phyloP scores from a whole-genome alignment of 345 rosid genomes.

The Lumnitzera littorea region DNA sequence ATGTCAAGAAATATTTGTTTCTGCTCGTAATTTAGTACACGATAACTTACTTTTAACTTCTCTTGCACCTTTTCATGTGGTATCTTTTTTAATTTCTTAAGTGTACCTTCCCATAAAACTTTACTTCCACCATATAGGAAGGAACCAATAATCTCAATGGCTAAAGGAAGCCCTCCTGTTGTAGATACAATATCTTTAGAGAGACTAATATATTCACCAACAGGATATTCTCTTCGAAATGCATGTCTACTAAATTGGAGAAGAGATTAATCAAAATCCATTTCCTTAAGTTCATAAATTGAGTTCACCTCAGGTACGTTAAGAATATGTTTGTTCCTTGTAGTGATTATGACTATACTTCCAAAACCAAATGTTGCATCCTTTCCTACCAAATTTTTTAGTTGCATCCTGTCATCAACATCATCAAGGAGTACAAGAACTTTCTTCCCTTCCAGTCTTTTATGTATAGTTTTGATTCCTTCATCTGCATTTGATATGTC shows the following conservation, averaged over 20 bases:
- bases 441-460: background rate
- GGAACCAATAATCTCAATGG: slow-evolving; percentile 7
- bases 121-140: background rate
- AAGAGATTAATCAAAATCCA: background rate
- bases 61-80: background rate
- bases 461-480: background rate
- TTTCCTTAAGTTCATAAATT: background rate
- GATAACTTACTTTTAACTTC: slow-evolving; percentile 6
- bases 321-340: background rate
- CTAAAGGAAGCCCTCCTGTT: slow-evolving; percentile 1
- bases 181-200: background rate
- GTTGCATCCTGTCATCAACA: background rate
- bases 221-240: slow-evolving; percentile 1
- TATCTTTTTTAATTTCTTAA: background rate
- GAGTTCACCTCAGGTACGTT: background rate
- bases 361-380: background rate
- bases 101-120: background rate
- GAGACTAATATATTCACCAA: background rate
- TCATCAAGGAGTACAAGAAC: background rate
- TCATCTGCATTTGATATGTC: background rate
- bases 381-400: background rate
- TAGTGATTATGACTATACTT: background rate
- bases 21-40: background rate
- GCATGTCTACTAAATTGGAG: background rate
- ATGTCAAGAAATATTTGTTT: slow-evolving; percentile 7